phyloP scores from a whole-genome alignment of 352 stramenopile species.

The Saprolegnia parasitica region DNA sequence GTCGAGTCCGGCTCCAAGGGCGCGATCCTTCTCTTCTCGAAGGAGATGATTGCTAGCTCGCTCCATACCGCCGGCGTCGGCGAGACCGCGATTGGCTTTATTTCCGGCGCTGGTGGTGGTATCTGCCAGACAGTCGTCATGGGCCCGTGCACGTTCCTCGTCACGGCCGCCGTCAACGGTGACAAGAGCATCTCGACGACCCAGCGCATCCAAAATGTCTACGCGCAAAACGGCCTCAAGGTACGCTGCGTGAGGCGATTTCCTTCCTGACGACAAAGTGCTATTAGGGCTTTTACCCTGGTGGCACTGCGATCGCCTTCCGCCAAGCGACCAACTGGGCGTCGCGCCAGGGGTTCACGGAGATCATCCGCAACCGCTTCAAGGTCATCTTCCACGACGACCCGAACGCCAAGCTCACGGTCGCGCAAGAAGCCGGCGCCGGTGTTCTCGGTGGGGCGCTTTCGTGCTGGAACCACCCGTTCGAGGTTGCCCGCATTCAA shows the following conservation, averaged over 20 bases:
- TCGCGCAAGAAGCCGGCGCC: conserved; percentile 77
- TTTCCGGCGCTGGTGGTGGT: conserved; percentile 75
- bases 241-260: conserved; percentile 13
- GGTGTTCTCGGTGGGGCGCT: conserved; percentile 83
- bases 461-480: conserved; percentile 90
- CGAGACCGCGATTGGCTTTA: conserved; percentile 64
- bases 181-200: conserved; percentile 84
- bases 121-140: conserved; percentile 88
- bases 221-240: conserved; percentile 77
- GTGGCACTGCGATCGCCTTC: conserved; percentile 86
- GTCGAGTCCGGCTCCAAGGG: conserved; percentile 88
- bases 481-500: conserved; percentile 89
- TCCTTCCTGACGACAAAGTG: background rate
- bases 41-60: conserved; percentile 82
- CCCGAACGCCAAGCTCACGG: conserved; percentile 81
- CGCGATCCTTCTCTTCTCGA: conserved; percentile 86
- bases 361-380: conserved; percentile 80
- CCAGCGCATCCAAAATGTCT: conserved; percentile 81
- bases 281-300: conserved; percentile 79
- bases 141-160: conserved; percentile 87
- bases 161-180: conserved; percentile 85
- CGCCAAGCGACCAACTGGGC: conserved; percentile 90
- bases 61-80: conserved; percentile 64
- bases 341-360: conserved; percentile 83
- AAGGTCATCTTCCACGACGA: conserved; percentile 83